Percentiles rank a stretch among this genome's conserved stretches.
Evolutionary conservation across 2,329 filamentous ascomycete genomes (phyloP).

Genomic region (Didymella pinodella): DNA sequence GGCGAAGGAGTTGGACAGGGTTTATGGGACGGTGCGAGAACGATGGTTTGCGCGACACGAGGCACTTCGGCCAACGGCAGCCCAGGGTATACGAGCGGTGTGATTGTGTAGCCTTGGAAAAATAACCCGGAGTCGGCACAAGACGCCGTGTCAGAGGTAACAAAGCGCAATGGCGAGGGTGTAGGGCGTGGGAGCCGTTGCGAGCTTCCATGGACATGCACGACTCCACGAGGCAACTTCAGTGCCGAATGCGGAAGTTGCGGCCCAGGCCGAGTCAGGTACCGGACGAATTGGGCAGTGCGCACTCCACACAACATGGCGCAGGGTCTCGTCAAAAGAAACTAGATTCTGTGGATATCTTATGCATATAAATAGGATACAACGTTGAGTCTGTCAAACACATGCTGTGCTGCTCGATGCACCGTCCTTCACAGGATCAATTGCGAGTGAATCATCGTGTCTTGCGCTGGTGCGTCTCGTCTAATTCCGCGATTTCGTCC

Average conservation of each 20-base stretch:
- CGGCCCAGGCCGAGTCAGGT: slow-evolving; percentile 28
- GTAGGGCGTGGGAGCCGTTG: slow-evolving; percentile 17
- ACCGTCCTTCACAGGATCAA: background rate
- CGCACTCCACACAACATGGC: slow-evolving; percentile 19
- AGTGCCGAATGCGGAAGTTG: slow-evolving; percentile 24
- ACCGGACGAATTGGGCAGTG: slow-evolving; percentile 9
- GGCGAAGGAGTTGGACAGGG: slow-evolving; percentile 36
- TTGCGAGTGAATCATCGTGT: slow-evolving; percentile 28
- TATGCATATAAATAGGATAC: slow-evolving; percentile 16
- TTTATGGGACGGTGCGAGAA: slow-evolving; percentile 26
- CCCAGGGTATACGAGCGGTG: slow-evolving; percentile 5
- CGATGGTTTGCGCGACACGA: slow-evolving; percentile 26
- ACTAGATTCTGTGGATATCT: slow-evolving; percentile 16
- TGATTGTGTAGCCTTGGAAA: slow-evolving; percentile 10
- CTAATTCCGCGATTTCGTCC: slow-evolving; percentile 73
- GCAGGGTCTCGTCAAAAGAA: slow-evolving; percentile 15
- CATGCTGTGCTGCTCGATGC: slow-evolving; percentile 3
- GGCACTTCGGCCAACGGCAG: slow-evolving; percentile 9
- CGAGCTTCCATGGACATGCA: slow-evolving; percentile 11
- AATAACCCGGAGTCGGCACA: slow-evolving; percentile 4
- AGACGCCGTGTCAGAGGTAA: background rate
- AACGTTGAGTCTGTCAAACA: slow-evolving; percentile 16
- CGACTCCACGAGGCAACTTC: slow-evolving; percentile 13
- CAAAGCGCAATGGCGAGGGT: slow-evolving; percentile 4
- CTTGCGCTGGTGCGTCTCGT: slow-evolving; percentile 52